A percentile compares a stretch with the other conserved stretches of the same genome.
These are phyloP conservation scores for Zea luxurians DNA, from an alignment of 176 grass and related monocot genomes.

Conservation along the genomic window DNA sequence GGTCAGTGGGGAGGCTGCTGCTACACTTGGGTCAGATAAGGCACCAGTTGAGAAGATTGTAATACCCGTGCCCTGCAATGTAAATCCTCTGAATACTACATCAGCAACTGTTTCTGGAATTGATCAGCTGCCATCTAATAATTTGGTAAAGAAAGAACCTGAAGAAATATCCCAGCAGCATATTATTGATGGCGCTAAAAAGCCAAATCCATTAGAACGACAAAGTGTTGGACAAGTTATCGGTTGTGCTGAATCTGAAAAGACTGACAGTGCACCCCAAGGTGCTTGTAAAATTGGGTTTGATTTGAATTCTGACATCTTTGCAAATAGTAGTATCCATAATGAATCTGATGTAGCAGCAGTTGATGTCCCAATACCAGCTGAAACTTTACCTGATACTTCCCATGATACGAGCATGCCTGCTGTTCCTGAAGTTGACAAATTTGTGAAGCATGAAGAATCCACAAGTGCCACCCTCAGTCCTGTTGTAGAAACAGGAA, in stretches of 20 bases:
- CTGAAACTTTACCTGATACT: constrained; percentile 19
- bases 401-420: background rate
- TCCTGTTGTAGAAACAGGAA: constrained; percentile 12
- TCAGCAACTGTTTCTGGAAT: constrained; percentile 28
- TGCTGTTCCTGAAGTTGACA: constrained; percentile 36
- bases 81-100: constrained; percentile 21
- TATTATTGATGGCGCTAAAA: constrained; percentile 26
- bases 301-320: constrained; percentile 45
- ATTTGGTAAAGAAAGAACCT: constrained; percentile 49
- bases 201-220: constrained; percentile 1
- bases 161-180: constrained; percentile 35
- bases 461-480: background rate
- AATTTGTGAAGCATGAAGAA: constrained; percentile 38
- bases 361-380: constrained; percentile 18
- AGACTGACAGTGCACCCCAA: constrained; percentile 3
- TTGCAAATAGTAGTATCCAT: constrained; percentile 21
- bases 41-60: constrained; percentile 24
- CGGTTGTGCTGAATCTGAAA: constrained; percentile 25
- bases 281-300: constrained; percentile 19
- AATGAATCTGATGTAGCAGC: background rate
- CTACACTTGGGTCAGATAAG: constrained; percentile 23
- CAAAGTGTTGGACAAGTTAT: constrained; percentile 26
- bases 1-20: constrained; percentile 15
- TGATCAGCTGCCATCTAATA: constrained; percentile 9
- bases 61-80: constrained; percentile 14